phyloP scores from a whole-genome alignment of 106 monocot species.

The Phalaenopsis equestris region DNA sequence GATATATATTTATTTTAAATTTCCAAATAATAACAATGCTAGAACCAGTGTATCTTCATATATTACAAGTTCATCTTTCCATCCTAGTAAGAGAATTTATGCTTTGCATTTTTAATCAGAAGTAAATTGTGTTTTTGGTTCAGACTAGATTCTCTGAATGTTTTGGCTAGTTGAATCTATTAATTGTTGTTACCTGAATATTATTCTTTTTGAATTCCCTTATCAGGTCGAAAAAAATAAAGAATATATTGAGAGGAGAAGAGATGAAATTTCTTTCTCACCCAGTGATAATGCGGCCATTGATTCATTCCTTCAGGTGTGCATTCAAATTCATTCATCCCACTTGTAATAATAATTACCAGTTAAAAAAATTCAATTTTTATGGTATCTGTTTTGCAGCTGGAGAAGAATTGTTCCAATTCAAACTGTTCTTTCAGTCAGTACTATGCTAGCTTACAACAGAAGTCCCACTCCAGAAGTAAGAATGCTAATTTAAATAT shows the following conservation, averaged over 20 bases:
- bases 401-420: slow-evolving; percentile 30
- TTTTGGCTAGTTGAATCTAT: background rate
- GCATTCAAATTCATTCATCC: background rate
- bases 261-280: slow-evolving; percentile 74
- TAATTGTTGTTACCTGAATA: background rate
- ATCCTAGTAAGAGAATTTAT: no score
- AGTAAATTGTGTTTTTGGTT: background rate
- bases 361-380: background rate
- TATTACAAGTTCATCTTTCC: background rate
- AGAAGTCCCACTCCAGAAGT: slow-evolving; percentile 17
- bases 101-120: background rate
- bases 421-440: slow-evolving; percentile 27
- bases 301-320: slow-evolving; percentile 59
- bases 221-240: slow-evolving; percentile 55
- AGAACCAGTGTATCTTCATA: background rate
- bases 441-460: slow-evolving; percentile 27
- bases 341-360: background rate
- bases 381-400: slow-evolving; percentile 18
- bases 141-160: background rate
- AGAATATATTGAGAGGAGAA: slow-evolving; percentile 58
- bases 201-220: background rate
- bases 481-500: background rate
- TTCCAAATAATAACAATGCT: no score
- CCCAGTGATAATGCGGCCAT: slow-evolving; percentile 59
- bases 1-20: no score